Base-by-base conservation (phyloP, 73 alveolate genomes). In the Uronychia setigera region DNA sequence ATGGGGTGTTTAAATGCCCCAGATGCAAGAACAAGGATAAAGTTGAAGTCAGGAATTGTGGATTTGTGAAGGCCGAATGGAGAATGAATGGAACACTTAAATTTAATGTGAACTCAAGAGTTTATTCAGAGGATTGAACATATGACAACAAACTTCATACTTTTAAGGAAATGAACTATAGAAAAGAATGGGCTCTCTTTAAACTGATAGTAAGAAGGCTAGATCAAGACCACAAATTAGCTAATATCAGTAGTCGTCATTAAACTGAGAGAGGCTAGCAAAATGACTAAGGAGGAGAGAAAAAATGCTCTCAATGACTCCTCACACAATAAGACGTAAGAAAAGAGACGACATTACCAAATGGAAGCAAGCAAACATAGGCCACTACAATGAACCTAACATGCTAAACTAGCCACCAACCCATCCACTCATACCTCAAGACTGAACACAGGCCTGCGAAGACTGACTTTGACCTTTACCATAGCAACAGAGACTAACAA, bases 1-100 rank as follows among this genome's bases (percentile, higher is more conserved):
- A 89, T 26, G 29, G 76, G 83, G 33, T 28, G 60, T n/a, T 26
- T 11, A 76, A 74, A 30, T 89, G 95, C 78, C 95, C 95, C 14
- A 79, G 27, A n/a, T 76, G 95, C 76, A 78, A 83, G 33, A 46
- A 11, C 19, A 83, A 89, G 74, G 85, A 78, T 11, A 33, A 60
- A 29, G 81, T 82, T 14, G 80, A 76, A 11, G 75, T 88, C n/a
- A 67, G 82, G 29, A 89, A 89, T 58, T 78, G 88, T 33, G 95
- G 95, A 28, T 89, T 89, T 84, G 95, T 89, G 1, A 84, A 84
- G 27, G 83, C 88, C 57, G 92, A 89, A 46, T 89, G 95, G 95
- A 80, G 81, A 13, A 59, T 89, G 80, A 29, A 79, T 35, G 95
- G 95, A 0, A 80, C 80, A 29, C 34, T 89, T 31, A 76, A 87